A percentile compares a stretch with the other conserved stretches of the same genome.
Evolutionary conservation across 1,284 basidiomycete genomes (phyloP).

Genomic region (Amylostereum areolatum): DNA sequence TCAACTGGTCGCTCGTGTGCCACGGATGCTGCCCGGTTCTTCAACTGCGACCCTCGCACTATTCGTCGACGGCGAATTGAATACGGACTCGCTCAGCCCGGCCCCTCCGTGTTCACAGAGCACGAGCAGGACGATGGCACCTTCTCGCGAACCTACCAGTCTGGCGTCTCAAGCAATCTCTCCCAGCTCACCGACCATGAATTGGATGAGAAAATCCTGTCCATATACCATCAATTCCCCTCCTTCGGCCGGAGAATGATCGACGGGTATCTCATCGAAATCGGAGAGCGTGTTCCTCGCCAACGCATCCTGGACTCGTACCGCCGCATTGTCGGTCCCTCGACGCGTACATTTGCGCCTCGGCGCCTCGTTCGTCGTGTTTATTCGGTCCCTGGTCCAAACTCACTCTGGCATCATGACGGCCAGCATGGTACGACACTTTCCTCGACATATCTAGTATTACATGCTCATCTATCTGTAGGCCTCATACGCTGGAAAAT

Average conservation of each 20-base stretch:
- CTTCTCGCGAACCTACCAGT: background rate
- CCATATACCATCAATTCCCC: constrained; percentile 16
- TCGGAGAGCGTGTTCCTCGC: constrained; percentile 12
- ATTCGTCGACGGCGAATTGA: constrained; percentile 26
- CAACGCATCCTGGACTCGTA: constrained; percentile 11
- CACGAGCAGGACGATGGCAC: background rate
- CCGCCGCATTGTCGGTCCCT: constrained; percentile 15
- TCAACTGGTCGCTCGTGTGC: constrained; percentile 22
- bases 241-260: constrained; percentile 19
- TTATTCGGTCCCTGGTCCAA: constrained; percentile 29
- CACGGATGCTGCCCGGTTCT: constrained; percentile 15
- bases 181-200: constrained; percentile 11
- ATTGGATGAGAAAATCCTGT: constrained; percentile 14
- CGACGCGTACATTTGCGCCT: constrained; percentile 18
- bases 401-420: constrained; percentile 42
- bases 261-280: constrained; percentile 11
- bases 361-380: constrained; percentile 20
- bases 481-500: constrained; percentile 43
- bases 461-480: too few species aligned
- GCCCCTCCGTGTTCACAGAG: constrained; percentile 18
- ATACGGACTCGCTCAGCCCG: constrained; percentile 22
- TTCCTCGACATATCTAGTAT: too few species aligned
- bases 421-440: constrained; percentile 44
- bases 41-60: constrained; percentile 19
- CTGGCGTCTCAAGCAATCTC: constrained; percentile 1